A percentile compares a stretch with the other conserved stretches of the same genome.
Conservation (phyloP, 805 yeast genomes). For the Sugiyamaella americana region DNA sequence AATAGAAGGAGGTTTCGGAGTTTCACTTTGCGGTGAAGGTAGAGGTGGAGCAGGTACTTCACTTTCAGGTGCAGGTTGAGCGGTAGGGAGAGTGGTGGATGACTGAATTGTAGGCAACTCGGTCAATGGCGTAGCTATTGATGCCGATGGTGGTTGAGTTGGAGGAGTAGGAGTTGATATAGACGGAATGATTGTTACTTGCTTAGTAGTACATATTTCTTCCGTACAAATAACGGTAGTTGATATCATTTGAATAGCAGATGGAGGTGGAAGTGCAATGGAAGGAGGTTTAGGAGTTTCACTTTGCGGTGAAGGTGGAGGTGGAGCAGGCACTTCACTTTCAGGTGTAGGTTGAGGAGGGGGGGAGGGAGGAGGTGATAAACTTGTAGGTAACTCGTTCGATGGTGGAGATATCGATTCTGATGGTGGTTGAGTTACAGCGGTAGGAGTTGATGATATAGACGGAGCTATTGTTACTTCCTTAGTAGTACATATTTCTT, state of each 20-base stretch:
- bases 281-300: not conserved
- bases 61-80: not conserved
- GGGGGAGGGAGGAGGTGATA: constrained; percentile 3
- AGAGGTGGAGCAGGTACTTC: no score
- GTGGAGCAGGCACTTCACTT: not conserved
- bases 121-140: no score
- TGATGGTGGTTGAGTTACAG: not conserved
- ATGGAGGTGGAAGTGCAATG: constrained; percentile 1
- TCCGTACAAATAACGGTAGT: not conserved
- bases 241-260: not conserved
- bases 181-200: not conserved
- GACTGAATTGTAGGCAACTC: not conserved
- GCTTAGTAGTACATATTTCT: constrained; percentile 8
- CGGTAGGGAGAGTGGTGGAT: not conserved
- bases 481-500: constrained; percentile 2
- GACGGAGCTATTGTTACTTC: no score
- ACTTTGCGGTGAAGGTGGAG: not conserved
- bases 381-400: not conserved
- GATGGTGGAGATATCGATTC: not conserved
- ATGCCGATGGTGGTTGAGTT: not conserved
- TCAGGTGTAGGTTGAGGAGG: constrained; percentile 3
- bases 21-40: no score
- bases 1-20: no score
- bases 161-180: not conserved
- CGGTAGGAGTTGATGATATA: constrained; percentile 1